Conservation (phyloP, 768 basidiomycete species). For the Rhodotorula sphaerocarpa region DNA sequence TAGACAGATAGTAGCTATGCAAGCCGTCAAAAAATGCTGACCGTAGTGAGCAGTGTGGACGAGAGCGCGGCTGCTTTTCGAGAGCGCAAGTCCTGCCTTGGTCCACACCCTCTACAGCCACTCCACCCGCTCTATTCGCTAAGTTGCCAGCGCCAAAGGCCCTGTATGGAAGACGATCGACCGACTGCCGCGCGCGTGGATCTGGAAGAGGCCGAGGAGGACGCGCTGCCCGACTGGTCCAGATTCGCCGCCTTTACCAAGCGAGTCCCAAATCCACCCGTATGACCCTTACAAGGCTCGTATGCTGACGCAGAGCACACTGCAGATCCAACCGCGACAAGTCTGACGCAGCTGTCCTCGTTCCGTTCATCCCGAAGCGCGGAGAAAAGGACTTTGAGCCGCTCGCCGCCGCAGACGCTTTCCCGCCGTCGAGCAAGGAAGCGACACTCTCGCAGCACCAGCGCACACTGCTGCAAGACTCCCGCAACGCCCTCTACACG, state of each 20-base stretch:
- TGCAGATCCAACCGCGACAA: conserved; percentile 17
- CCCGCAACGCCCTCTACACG: conserved; percentile 77
- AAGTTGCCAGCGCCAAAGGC: background rate
- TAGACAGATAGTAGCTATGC: no score
- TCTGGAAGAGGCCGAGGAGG: conserved; percentile 35
- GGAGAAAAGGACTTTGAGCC: conserved; percentile 99
- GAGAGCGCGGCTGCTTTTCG: no score
- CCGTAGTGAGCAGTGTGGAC: no score
- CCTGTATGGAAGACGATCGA: conserved; percentile 30
- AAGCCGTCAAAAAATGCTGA: no score
- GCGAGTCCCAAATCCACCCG: conserved; percentile 21
- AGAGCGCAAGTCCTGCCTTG: no score
- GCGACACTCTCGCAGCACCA: conserved; percentile 49
- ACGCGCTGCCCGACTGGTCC: conserved; percentile 36
- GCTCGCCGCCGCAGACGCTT: conserved; percentile 32
- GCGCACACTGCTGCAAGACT: conserved; percentile 66
- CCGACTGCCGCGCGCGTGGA: conserved; percentile 17
- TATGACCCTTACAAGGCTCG: background rate
- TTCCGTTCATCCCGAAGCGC: conserved; percentile 62
- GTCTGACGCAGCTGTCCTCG: background rate
- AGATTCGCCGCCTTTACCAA: conserved; percentile 34
- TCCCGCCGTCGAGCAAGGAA: conserved; percentile 21
- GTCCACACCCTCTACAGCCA: no score
- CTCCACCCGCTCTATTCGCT: no score
- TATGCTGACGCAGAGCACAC: background rate